A percentile compares a stretch with the other conserved stretches of the same genome.
phyloP scores from a whole-genome alignment of 768 basidiomycete species.

The Cystobasidiopsis lactophilus region DNA sequence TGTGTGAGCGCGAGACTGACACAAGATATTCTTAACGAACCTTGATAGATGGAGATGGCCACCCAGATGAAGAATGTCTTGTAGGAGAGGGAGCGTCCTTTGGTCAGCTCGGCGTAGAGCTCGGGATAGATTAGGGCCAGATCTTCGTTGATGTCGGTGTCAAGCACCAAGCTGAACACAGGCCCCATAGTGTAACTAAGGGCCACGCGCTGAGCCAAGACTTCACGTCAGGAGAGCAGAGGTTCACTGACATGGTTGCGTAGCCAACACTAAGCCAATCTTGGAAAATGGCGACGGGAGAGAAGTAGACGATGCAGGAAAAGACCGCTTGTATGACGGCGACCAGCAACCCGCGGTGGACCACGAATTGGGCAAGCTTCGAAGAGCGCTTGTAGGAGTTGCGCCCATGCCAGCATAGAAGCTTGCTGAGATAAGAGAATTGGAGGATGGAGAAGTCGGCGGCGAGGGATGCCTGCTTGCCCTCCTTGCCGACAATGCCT shows the following conservation, averaged over 20 bases:
- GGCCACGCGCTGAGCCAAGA: constrained; percentile 43
- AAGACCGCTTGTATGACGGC: constrained; percentile 96
- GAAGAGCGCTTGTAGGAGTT: constrained; percentile 96
- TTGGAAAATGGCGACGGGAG: constrained; percentile 90
- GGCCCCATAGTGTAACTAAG: constrained; percentile 97
- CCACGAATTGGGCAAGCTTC: constrained; percentile 94
- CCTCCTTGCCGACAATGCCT: constrained; percentile 97
- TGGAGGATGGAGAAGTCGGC: constrained; percentile 97
- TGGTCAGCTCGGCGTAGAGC: constrained; percentile 45
- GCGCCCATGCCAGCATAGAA: constrained; percentile 93
- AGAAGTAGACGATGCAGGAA: constrained; percentile 61
- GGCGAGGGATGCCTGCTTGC: constrained; percentile 93
- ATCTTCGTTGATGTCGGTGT: constrained; percentile 87
- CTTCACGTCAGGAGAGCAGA: neutral
- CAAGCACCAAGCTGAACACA: constrained; percentile 87
- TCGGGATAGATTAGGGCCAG: constrained; percentile 88
- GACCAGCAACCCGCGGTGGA: constrained; percentile 63
- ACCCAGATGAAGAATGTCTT: constrained; percentile 98
- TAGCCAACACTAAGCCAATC: constrained; percentile 86
- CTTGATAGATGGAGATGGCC: constrained; percentile 95
- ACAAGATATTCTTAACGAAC: constrained; percentile 25
- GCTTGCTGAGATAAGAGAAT: constrained; percentile 83
- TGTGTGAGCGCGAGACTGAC: neutral
- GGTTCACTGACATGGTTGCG: constrained; percentile 15
- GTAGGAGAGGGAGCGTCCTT: constrained; percentile 56